Evolutionary conservation across 1,284 basidiomycete species (phyloP), one percentile per base, ranked within the genome.

Genomic region (Blastosporella zonata): DNA sequence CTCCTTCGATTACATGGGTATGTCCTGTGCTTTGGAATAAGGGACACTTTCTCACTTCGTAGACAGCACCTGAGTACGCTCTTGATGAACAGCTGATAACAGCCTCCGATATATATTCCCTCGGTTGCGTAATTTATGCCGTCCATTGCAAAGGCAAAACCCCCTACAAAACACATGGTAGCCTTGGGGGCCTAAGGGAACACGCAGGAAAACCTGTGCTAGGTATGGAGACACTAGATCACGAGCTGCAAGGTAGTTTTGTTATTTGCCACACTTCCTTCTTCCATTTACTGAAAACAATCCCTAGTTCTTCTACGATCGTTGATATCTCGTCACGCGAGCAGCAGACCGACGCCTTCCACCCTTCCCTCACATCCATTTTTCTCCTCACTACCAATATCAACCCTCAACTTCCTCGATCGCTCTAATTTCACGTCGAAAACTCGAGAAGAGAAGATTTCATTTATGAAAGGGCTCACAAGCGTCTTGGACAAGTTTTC

Each of bases 311-410:
- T 97, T 23, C 74, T 97, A 38, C 77, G 78, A 21, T 79, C 84
- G 1, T 73, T 97, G 27, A 76, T 97, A 50, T 95, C 93, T 2
- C 79, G 93, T 46, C 82, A 84, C 55, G 80, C 90, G 12, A 75
- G 77, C 27, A 76, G 74, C 39, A 74, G 97, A 21, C 84, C 93
- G 10, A 83, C 84, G 0, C 90, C 96, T 2, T 72, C 80, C 2
- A 81, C 85, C 1, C 81, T 99, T 33, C 86, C 92, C 6, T 79
- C 85, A 0, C 86, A 93, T 57, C 65, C 88, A 0, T 98, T 97
- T 77, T 99, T 99, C 72, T 96, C 93, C 3, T 95, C 93, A 6
- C 74, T 98, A n/a, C 90, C 96, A 12, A 95, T 99, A 28, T 96
- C 93, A 1, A 98, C 96, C 0, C 79, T 99, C 29, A 96, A 94